These are phyloP conservation scores for Cladophialophora carrionii DNA, from an alignment of 2,329 filamentous ascomycete genomes.

Conservation along the genomic window DNA sequence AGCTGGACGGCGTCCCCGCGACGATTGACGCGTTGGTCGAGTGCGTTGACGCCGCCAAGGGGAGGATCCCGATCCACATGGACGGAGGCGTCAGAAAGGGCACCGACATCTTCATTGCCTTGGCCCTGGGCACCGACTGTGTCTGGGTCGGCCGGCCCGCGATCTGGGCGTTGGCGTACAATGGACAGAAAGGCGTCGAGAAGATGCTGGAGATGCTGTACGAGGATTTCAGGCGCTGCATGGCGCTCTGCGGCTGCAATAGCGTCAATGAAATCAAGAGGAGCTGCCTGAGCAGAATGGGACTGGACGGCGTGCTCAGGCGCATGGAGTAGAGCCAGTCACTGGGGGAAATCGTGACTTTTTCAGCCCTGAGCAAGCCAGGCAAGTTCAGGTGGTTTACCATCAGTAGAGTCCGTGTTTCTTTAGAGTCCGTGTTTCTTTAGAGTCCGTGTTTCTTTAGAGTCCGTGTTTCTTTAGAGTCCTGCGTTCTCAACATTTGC, in stretches of 20 bases:
- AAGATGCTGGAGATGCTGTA: conserved; percentile 36
- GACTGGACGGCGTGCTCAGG: conserved; percentile 40
- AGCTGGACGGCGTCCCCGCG: conserved; percentile 45
- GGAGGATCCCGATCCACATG: conserved; percentile 45
- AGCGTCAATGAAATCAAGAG: conserved; percentile 40
- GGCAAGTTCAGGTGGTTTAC: not conserved
- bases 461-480: not conserved
- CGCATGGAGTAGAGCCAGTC: conserved; percentile 16
- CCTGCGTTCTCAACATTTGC: not conserved
- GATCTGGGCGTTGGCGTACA: conserved; percentile 52
- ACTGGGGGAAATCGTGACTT: too few species aligned
- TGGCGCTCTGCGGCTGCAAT: conserved; percentile 37
- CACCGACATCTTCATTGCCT: conserved; percentile 61
- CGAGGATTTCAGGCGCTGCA: conserved; percentile 39
- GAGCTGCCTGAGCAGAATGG: conserved; percentile 41
- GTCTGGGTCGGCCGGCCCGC: conserved; percentile 54
- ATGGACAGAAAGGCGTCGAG: conserved; percentile 38
- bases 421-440: too few species aligned
- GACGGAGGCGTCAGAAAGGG: conserved; percentile 62
- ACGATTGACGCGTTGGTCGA: conserved; percentile 44
- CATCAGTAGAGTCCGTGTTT: not conserved
- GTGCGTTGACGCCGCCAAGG: conserved; percentile 37
- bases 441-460: not conserved
- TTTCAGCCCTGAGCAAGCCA: not conserved
- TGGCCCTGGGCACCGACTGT: conserved; percentile 56